Evolutionary conservation across 1,284 basidiomycete genomes (phyloP), one percentile per base, ranked within the genome.

Genomic region (Inonotus hispidus): DNA sequence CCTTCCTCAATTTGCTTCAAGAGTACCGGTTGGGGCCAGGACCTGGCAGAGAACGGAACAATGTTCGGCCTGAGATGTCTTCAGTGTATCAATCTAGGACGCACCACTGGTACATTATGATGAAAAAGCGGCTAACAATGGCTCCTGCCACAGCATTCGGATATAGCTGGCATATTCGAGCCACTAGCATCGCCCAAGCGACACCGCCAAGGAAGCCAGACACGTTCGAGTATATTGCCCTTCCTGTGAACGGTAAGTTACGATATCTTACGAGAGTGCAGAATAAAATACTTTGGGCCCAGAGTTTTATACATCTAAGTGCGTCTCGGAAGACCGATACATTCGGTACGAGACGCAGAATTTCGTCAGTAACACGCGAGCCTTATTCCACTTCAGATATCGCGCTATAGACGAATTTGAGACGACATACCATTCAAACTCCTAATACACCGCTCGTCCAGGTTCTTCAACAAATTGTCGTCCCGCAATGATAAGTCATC

Each of bases 161-260:
- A 73, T 98, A 99, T 61, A 99, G 76, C 71, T 99, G 97, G 77
- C 97, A 99, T 82, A 99, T 95, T 71, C 97, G 88, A 53, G 97
- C 97, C 11, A 98, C 95, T 53, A 98, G 83, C 82, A 99, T 93
- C 6, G 95, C 94, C 97, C 97, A 99, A 21, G 95, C 96, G 2
- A 99, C 96, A 75, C 97, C 97, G 66, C 97, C 97, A 47, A 96
- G 83, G 74, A 98, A 99, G 27, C 96, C 97, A 69, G 96, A 93
- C 16, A 98, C 93, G 74, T 99, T 99, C 3, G 95, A 95, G 75
- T 98, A 98, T 65, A 99, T 97, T 25, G 95, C 97, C 74, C 95
- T 83, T 66, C 87, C 93, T 95, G 68, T 39, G 10, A 13, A 46
- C 53, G 45, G 39, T 39, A 13, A 19, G 29, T 1, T 10, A 7